These are phyloP conservation scores for Parafenestella ontariensis DNA, from an alignment of 2,329 filamentous ascomycete genomes.

Conservation along the genomic window DNA sequence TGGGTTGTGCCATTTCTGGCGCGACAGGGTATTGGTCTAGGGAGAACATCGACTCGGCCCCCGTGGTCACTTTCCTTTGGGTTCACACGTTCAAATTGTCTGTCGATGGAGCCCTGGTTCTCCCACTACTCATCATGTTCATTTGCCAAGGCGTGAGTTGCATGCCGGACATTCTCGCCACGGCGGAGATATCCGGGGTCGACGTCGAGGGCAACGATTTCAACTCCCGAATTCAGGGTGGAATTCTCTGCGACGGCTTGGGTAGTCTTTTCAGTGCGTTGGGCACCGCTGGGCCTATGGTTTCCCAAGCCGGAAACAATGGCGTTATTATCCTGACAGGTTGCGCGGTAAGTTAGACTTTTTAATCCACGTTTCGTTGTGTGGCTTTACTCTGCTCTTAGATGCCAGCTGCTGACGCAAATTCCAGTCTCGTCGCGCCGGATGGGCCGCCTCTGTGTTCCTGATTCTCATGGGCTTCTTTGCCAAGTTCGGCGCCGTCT, in stretches of 20 bases:
- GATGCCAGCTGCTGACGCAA: neutral
- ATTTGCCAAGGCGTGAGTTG: slow-evolving; percentile 41
- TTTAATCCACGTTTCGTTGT: neutral
- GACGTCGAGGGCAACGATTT: slow-evolving; percentile 38
- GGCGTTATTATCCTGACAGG: slow-evolving; percentile 39
- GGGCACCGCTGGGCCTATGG: slow-evolving; percentile 37
- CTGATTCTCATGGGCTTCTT: slow-evolving; percentile 37
- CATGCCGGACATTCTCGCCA: slow-evolving; percentile 46
- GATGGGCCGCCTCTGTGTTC: slow-evolving; percentile 37
- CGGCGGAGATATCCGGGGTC: slow-evolving; percentile 33
- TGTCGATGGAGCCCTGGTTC: slow-evolving; percentile 34
- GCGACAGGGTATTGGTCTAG: slow-evolving; percentile 37
- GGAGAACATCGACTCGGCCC: slow-evolving; percentile 24
- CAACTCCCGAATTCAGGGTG: slow-evolving; percentile 36
- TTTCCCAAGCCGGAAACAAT: slow-evolving; percentile 38
- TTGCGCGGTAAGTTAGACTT: slow-evolving; percentile 14
- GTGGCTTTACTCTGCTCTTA: neutral
- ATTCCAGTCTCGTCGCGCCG: slow-evolving; percentile 27
- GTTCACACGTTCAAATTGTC: slow-evolving; percentile 38
- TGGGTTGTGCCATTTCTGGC: slow-evolving; percentile 37
- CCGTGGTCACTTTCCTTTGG: slow-evolving; percentile 34
- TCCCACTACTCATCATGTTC: slow-evolving; percentile 40
- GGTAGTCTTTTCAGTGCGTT: slow-evolving; percentile 37
- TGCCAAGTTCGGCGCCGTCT: slow-evolving; percentile 38
- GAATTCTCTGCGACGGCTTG: slow-evolving; percentile 36